Evolutionary conservation across 2,329 filamentous ascomycete species (phyloP).

Genomic region (Lachnellula willkommii): DNA sequence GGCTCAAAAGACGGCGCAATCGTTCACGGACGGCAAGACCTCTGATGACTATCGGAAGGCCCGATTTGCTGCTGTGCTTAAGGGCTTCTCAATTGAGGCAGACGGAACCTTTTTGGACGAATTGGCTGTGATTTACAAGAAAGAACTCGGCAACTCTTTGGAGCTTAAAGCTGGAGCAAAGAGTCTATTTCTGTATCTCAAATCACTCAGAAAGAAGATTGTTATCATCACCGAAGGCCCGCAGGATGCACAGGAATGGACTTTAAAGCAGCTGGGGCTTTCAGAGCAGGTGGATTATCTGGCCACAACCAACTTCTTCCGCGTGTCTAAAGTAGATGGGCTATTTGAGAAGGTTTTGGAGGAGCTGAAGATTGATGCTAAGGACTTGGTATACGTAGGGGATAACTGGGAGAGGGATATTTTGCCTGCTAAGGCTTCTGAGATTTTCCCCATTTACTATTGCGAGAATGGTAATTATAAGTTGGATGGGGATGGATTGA

Average conservation of each 20-base stretch:
- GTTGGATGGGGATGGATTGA: not conserved
- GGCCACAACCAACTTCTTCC: constrained; percentile 32
- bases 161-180: constrained; percentile 35
- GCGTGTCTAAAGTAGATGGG: constrained; percentile 31
- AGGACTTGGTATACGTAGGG: constrained; percentile 28
- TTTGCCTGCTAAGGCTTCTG: constrained; percentile 20
- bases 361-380: constrained; percentile 18
- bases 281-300: constrained; percentile 28
- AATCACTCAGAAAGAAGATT: constrained; percentile 35
- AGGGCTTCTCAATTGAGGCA: constrained; percentile 21
- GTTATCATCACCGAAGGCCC: constrained; percentile 43
- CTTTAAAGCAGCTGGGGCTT: constrained; percentile 30
- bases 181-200: constrained; percentile 33
- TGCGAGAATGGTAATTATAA: not conserved
- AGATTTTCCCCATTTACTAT: constrained; percentile 25
- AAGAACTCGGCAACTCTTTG: constrained; percentile 26
- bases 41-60: constrained; percentile 40
- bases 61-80: constrained; percentile 34
- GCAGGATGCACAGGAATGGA: constrained; percentile 42
- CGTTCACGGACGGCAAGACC: constrained; percentile 41
- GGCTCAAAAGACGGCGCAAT: constrained; percentile 31
- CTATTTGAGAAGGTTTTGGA: constrained; percentile 27
- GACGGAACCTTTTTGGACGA: constrained; percentile 5
- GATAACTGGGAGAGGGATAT: constrained; percentile 29
- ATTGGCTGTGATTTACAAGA: constrained; percentile 28